A percentile compares a stretch with the other conserved stretches of the same genome.
phyloP scores from a whole-genome alignment of 257 asterid genomes.

The Solanum corneliomulleri region DNA sequence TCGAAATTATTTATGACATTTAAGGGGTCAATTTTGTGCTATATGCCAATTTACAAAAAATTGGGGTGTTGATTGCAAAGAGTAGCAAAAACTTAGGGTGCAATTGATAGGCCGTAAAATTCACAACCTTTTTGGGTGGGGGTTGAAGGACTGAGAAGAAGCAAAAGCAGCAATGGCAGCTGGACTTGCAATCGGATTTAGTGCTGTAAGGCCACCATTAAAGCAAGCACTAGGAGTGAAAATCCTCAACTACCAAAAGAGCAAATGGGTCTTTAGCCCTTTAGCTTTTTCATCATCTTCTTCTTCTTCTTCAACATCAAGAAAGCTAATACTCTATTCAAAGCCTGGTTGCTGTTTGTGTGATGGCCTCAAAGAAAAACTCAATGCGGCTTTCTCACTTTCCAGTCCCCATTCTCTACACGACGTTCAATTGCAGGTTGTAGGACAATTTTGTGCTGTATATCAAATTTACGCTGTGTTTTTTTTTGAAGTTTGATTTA shows the following conservation, averaged over 20 bases:
- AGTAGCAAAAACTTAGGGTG: not conserved
- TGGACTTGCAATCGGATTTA: not conserved
- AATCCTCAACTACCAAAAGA: not conserved
- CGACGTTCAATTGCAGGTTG: constrained; percentile 59
- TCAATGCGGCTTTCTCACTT: constrained; percentile 56
- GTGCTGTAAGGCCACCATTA: not conserved
- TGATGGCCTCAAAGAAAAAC: constrained; percentile 94
- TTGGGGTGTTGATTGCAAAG: not conserved
- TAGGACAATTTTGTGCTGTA: not conserved
- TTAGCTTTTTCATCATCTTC: constrained; percentile 34
- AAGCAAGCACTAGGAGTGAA: constrained; percentile 9
- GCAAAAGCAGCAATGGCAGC: constrained; percentile 2
- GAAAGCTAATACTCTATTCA: constrained; percentile 62
- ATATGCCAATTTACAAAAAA: not conserved
- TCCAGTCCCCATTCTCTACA: constrained; percentile 37
- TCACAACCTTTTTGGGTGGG: not conserved
- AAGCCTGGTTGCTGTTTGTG: constrained; percentile 99
- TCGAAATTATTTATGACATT: not conserved
- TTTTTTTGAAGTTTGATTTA: not conserved
- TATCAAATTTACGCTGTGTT: not conserved
- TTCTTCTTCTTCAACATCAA: constrained; percentile 14
- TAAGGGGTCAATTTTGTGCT: not conserved
- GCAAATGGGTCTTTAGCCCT: constrained; percentile 9
- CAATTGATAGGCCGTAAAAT: not conserved
- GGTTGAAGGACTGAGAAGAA: not conserved